Evolutionary conservation across 2,329 filamentous ascomycete species (phyloP).

Genomic region (Penicillium sp.): DNA sequence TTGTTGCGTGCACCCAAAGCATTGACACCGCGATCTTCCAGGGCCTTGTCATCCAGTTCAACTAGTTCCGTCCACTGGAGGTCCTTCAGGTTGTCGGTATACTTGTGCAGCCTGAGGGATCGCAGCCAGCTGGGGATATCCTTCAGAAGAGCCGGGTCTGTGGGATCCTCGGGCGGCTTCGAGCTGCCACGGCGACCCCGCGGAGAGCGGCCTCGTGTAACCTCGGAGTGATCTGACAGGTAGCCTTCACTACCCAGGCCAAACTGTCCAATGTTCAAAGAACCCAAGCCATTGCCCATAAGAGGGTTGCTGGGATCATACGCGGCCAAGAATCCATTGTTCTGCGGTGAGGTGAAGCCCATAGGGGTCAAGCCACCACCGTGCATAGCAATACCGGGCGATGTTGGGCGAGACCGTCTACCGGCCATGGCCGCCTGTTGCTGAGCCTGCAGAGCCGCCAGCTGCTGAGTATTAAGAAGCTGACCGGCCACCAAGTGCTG

Average conservation of each 20-base stretch:
- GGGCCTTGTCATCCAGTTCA: slow-evolving; percentile 85
- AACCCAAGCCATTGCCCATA: slow-evolving; percentile 68
- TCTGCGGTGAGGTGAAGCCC: slow-evolving; percentile 82
- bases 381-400: slow-evolving; percentile 82
- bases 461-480: slow-evolving; percentile 77
- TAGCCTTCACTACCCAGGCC: slow-evolving; percentile 75
- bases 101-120: slow-evolving; percentile 94
- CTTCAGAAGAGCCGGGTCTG: slow-evolving; percentile 82
- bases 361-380: slow-evolving; percentile 58
- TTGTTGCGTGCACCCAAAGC: slow-evolving; percentile 91
- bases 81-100: slow-evolving; percentile 96
- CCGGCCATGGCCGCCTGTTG: slow-evolving; percentile 56
- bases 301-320: slow-evolving; percentile 73
- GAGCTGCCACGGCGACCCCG: slow-evolving; percentile 89
- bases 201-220: slow-evolving; percentile 84
- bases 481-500: slow-evolving; percentile 85
- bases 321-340: slow-evolving; percentile 88
- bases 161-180: slow-evolving; percentile 96
- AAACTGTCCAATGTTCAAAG: slow-evolving; percentile 70
- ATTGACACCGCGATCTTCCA: slow-evolving; percentile 91
- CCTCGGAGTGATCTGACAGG: slow-evolving; percentile 88
- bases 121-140: slow-evolving; percentile 96
- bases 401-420: slow-evolving; percentile 81
- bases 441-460: slow-evolving; percentile 75
- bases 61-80: slow-evolving; percentile 94